Conservation (phyloP, 2,329 filamentous ascomycete species). For the Neoarthrinium moseri region DNA sequence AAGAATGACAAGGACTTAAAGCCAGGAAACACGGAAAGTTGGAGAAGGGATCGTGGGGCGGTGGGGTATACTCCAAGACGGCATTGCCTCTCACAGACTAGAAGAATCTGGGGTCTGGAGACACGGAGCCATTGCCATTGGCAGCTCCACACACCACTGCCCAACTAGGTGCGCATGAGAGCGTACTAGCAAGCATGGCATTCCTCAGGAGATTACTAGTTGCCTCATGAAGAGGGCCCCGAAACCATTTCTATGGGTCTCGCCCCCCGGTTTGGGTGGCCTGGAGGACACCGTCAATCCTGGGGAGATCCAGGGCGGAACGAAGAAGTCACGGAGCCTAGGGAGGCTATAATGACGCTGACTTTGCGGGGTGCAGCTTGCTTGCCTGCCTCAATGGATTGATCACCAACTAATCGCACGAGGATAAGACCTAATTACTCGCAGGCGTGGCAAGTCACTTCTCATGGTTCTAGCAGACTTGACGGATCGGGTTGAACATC, state of each 20-base stretch:
- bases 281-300: not conserved
- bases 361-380: too few relatives aligned
- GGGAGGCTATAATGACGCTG: too few relatives aligned
- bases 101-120: constrained; percentile 6
- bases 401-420: too few relatives aligned
- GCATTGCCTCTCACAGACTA: constrained; percentile 1
- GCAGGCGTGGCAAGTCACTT: too few relatives aligned
- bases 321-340: not conserved
- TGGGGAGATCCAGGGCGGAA: not conserved
- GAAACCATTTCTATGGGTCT: not conserved
- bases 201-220: not conserved
- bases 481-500: too few relatives aligned
- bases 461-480: too few relatives aligned
- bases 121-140: not conserved
- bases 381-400: too few relatives aligned
- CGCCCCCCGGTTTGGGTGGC: not conserved
- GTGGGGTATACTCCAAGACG: constrained; percentile 18
- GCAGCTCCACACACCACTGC: constrained; percentile 3
- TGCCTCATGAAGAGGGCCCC: not conserved
- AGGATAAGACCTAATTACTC: too few relatives aligned
- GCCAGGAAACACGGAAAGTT: constrained; percentile 15
- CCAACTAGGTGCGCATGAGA: not conserved
- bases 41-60: constrained; percentile 22
- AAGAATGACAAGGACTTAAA: constrained; percentile 5
- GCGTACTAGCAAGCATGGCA: not conserved